These are phyloP conservation scores for Fusarium citri DNA, from an alignment of 2,329 filamentous ascomycete genomes.

Conservation along the genomic window DNA sequence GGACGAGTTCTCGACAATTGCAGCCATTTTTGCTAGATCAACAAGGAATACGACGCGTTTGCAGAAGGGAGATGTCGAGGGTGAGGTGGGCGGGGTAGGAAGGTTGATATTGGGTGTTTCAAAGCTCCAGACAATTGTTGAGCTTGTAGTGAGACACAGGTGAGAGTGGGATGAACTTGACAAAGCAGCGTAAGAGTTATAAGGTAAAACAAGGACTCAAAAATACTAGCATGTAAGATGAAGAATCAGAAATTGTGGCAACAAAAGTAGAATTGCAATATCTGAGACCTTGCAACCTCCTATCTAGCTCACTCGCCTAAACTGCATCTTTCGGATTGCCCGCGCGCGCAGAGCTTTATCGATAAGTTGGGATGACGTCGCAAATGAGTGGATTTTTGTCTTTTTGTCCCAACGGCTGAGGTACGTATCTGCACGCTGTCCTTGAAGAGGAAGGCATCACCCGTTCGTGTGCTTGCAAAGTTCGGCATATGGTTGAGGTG, in stretches of 20 bases:
- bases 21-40: constrained; percentile 50
- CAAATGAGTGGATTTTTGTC: constrained; percentile 32
- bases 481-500: constrained; percentile 26
- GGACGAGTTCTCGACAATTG: constrained; percentile 54
- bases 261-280: constrained; percentile 35
- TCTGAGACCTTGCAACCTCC: constrained; percentile 41
- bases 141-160: constrained; percentile 41
- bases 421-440: constrained; percentile 38
- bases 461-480: constrained; percentile 12
- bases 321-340: constrained; percentile 28
- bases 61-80: constrained; percentile 36
- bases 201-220: constrained; percentile 28
- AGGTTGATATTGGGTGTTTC: constrained; percentile 42
- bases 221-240: constrained; percentile 24
- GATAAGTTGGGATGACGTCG: constrained; percentile 48
- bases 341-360: constrained; percentile 44
- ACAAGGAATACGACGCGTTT: constrained; percentile 24
- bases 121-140: constrained; percentile 39
- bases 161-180: constrained; percentile 24
- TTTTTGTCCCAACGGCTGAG: constrained; percentile 39
- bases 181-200: constrained; percentile 15
- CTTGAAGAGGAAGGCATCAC: constrained; percentile 24
- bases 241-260: constrained; percentile 32
- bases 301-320: constrained; percentile 38
- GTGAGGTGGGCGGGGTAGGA: constrained; percentile 38